A percentile compares a stretch with the other conserved stretches of the same genome.
Evolutionary conservation across 2,329 filamentous ascomycete species (phyloP).

Genomic region (Aciculosporium take): DNA sequence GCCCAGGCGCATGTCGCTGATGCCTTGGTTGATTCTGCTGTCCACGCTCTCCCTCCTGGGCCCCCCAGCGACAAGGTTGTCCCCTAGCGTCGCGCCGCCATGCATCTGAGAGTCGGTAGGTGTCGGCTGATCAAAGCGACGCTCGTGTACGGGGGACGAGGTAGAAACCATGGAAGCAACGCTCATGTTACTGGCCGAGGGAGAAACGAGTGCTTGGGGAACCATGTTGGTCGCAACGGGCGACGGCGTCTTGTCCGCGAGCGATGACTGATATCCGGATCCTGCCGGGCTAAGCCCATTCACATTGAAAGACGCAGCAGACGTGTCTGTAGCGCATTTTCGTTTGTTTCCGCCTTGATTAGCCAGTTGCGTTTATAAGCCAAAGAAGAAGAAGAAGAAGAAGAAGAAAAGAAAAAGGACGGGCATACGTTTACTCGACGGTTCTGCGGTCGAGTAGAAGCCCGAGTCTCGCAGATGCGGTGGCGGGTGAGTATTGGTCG

Average conservation of each 20-base stretch:
- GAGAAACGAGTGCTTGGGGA: conserved; percentile 40
- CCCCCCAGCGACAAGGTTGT: conserved; percentile 27
- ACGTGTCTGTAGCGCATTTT: conserved; percentile 18
- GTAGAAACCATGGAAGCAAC: conserved; percentile 53
- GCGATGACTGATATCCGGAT: conserved; percentile 35
- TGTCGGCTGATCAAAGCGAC: conserved; percentile 29
- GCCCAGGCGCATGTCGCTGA: conserved; percentile 55
- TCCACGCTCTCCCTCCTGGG: conserved; percentile 61
- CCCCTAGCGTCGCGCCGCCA: conserved; percentile 17
- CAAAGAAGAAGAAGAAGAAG: conserved; percentile 2
- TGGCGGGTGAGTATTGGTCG: conserved; percentile 14
- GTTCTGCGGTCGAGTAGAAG: conserved; percentile 29
- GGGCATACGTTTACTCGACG: conserved; percentile 28
- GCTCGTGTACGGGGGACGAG: conserved; percentile 30
- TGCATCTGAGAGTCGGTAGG: conserved; percentile 20
- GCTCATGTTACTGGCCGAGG: conserved; percentile 46
- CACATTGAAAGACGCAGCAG: conserved; percentile 24
- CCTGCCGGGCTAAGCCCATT: conserved; percentile 26
- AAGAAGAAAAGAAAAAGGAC: neutral
- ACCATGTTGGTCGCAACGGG: conserved; percentile 38
- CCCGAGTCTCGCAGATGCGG: conserved; percentile 27
- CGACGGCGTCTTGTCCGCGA: conserved; percentile 48
- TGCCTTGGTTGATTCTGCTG: conserved; percentile 59
- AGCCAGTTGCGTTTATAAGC: neutral
- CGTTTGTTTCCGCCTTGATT: neutral